These are phyloP conservation scores for Lactuca sativa DNA, from an alignment of 129 eudicot species.

Conservation along the genomic window DNA sequence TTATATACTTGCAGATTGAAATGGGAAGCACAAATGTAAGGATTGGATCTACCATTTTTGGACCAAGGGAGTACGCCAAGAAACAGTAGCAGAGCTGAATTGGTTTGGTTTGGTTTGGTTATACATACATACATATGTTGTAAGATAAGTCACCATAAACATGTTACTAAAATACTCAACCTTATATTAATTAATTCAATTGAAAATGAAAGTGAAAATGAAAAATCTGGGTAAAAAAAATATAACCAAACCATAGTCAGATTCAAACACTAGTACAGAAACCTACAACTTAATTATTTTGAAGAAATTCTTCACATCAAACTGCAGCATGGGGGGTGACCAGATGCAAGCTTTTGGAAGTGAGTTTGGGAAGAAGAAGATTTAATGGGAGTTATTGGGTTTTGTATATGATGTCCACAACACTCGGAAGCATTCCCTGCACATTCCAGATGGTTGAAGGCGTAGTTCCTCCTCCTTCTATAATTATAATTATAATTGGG, in stretches of 20 bases:
- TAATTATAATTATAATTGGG: neutral
- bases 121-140: neutral
- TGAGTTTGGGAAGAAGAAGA: neutral
- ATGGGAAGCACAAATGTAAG: constrained; percentile 95
- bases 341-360: constrained; percentile 11
- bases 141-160: neutral
- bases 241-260: neutral
- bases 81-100: constrained; percentile 28
- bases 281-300: neutral
- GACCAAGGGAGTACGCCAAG: constrained; percentile 81
- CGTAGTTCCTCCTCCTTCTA: neutral
- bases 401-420: constrained; percentile 20
- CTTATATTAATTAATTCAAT: neutral
- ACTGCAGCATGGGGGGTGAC: constrained; percentile 9
- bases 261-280: constrained; percentile 9
- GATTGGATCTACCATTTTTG: constrained; percentile 94
- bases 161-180: neutral
- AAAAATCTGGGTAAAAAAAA: too few relatives aligned
- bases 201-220: neutral
- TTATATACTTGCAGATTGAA: constrained; percentile 60
- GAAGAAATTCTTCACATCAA: constrained; percentile 14
- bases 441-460: constrained; percentile 15
- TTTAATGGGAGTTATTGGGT: constrained; percentile 2
- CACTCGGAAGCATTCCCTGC: constrained; percentile 17
- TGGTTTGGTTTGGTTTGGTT: neutral